phyloP scores from a whole-genome alignment of 306 rosid species.

The Fagus crenata region DNA sequence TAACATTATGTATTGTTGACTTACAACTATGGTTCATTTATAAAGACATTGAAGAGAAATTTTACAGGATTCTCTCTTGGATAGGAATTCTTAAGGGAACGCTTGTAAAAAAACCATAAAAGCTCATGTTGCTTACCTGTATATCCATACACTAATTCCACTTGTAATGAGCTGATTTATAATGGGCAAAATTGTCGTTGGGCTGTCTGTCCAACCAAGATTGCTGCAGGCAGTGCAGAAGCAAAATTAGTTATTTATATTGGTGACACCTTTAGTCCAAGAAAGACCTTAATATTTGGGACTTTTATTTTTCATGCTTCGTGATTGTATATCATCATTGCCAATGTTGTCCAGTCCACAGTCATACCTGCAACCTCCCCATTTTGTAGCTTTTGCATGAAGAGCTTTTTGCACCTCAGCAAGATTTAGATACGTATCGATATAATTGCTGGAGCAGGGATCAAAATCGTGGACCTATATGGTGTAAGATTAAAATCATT shows the following conservation, averaged over 20 bases:
- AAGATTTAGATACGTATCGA: constrained; percentile 44
- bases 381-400: constrained; percentile 41
- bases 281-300: neutral
- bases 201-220: constrained; percentile 46
- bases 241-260: neutral
- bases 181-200: constrained; percentile 33
- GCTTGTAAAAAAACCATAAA: neutral
- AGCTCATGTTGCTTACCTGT: neutral
- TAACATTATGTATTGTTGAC: too few relatives aligned
- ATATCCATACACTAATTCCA: constrained; percentile 43
- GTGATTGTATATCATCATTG: too few relatives aligned
- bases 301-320: too few relatives aligned
- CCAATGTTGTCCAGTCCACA: too few relatives aligned
- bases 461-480: constrained; percentile 43
- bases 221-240: constrained; percentile 27
- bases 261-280: neutral
- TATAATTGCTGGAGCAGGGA: constrained; percentile 55
- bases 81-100: neutral
- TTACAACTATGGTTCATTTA: neutral
- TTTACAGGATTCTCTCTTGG: neutral
- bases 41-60: neutral
- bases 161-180: constrained; percentile 30
- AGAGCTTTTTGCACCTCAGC: constrained; percentile 57
- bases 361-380: constrained; percentile 54
- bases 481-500: constrained; percentile 4